Base-by-base conservation (phyloP, 345 rosid species). In the Bretschneidera sinensis region DNA sequence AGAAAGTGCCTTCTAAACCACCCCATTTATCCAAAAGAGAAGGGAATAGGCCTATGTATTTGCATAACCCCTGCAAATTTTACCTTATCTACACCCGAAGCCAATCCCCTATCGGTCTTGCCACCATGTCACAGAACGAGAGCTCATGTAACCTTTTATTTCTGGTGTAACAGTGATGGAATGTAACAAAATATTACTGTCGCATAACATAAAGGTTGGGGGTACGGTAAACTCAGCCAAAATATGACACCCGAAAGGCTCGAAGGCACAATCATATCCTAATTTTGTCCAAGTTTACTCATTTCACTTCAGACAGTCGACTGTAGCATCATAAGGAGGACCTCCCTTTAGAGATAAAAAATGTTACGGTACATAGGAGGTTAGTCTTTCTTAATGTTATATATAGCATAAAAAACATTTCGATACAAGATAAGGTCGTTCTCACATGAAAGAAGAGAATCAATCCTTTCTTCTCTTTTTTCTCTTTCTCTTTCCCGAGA, bases 381-480 rank as follows among this genome's bases (percentile, higher is more conserved):
- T 50, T 50, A 19, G 54, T 50, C 19, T 50, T 50, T 50, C 22
- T 50, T 19, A 50, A 50, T 19, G 54, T 9, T 6, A 19, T 50
- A 19, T 50, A 50, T 50, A 21, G 23, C 22, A 50, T 19, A 19
- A 50, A 50, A 50, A 50, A 50, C 54, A 6, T 50, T 50, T 50
- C 54, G 15, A 50, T 2, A 50, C 11, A 50, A 50, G 54, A 50
- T 4, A 20, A 19, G 54, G 54, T 20, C 22, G 54, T 50, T 47
- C 50, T 50, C 54, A 50, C 54, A 50, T 50, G 54, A 50, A 50
- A n/a, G 54, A 50, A 50, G 51, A 47, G 51, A 47, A 47, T 35
- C 43, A 35, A 35, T 35, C 43, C 43, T 35, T 35, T 6, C 6
- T 35, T 35, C 43, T 35, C 43, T 35, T 35, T 14, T 35, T 35